Conservation (phyloP, 2,329 filamentous ascomycete genomes). For the Arthrinium phaeospermum region DNA sequence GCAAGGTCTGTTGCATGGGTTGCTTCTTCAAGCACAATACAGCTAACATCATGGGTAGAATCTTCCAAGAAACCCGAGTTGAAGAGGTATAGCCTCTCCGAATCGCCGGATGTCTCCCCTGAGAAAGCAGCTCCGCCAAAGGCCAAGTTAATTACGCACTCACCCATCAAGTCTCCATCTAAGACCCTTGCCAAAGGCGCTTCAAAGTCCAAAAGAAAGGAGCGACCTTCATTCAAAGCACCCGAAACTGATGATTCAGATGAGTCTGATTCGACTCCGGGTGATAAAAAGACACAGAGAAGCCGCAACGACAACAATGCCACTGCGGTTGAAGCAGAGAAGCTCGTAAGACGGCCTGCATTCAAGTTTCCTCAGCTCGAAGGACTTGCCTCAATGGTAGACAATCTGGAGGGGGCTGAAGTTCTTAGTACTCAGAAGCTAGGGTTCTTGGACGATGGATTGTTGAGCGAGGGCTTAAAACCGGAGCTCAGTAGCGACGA, state of each 20-base stretch:
- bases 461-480: not conserved
- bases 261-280: not conserved
- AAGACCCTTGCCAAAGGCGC: not conserved
- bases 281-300: not conserved
- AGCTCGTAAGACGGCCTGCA: conserved; percentile 28
- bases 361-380: conserved; percentile 35
- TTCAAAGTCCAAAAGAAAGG: not conserved
- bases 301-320: not conserved
- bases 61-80: not conserved
- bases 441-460: conserved; percentile 6
- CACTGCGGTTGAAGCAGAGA: conserved; percentile 17
- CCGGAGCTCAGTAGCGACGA: conserved; percentile 25
- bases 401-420: not conserved
- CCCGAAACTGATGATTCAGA: not conserved
- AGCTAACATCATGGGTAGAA: not conserved
- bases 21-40: not conserved
- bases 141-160: not conserved
- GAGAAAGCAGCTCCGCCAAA: not conserved
- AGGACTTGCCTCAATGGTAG: conserved; percentile 24
- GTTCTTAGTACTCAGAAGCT: conserved; percentile 22
- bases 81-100: not conserved
- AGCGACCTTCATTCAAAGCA: not conserved
- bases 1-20: conserved; percentile 24
- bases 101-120: not conserved
- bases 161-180: not conserved